phyloP scores from a whole-genome alignment of 2,329 filamentous ascomycete species.

The Phoma sp. region DNA sequence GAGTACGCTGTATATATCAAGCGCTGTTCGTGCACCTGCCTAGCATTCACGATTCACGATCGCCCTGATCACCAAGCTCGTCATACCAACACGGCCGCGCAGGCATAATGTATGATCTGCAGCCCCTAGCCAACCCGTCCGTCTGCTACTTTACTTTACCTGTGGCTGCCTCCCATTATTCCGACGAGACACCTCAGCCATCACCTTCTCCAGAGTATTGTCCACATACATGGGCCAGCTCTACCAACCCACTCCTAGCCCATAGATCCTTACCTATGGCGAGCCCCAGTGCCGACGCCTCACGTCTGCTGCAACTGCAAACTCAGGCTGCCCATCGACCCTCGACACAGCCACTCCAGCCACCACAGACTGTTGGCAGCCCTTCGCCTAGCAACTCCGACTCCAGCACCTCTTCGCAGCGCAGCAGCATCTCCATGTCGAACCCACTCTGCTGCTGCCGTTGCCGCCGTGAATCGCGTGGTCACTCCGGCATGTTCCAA shows the following conservation, averaged over 20 bases:
- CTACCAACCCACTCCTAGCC: slow-evolving; percentile 45
- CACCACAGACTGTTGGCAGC: slow-evolving; percentile 28
- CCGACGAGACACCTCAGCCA: slow-evolving; percentile 38
- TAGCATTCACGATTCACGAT: slow-evolving; percentile 1
- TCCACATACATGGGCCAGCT: slow-evolving; percentile 35
- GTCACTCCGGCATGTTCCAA: slow-evolving; percentile 39
- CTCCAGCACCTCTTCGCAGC: slow-evolving; percentile 17
- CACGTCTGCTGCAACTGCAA: slow-evolving; percentile 48
- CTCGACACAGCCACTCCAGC: slow-evolving; percentile 34
- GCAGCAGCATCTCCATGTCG: slow-evolving; percentile 20
- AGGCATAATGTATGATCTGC: slow-evolving; percentile 17
- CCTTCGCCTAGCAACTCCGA: slow-evolving; percentile 20
- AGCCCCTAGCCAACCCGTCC: slow-evolving; percentile 11
- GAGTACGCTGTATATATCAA: slow-evolving; percentile 15
- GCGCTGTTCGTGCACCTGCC: slow-evolving; percentile 1
- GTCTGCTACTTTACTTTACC: slow-evolving; percentile 46
- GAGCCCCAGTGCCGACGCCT: slow-evolving; percentile 32
- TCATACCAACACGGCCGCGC: slow-evolving; percentile 20
- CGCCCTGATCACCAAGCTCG: slow-evolving; percentile 9
- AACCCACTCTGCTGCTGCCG: slow-evolving; percentile 38
- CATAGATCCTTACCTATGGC: slow-evolving; percentile 34
- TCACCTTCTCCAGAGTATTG: slow-evolving; percentile 33
- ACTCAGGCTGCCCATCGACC: slow-evolving; percentile 46
- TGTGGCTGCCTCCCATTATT: slow-evolving; percentile 37
- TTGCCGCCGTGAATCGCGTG: slow-evolving; percentile 41